Conservation (phyloP, 441 rosid species). For the Bruguiera hainesii region DNA sequence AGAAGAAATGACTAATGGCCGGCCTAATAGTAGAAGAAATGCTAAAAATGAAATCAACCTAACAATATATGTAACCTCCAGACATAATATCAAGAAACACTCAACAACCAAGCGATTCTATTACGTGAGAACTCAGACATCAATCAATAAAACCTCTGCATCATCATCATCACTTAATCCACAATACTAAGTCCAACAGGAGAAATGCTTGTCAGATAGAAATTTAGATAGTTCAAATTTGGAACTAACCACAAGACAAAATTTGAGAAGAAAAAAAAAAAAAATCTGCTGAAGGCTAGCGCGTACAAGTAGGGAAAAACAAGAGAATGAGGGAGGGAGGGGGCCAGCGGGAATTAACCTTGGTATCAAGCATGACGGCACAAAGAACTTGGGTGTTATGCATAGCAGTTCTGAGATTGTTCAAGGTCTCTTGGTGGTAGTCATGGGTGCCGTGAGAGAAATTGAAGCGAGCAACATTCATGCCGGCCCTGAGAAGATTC, state of each 20-base stretch:
- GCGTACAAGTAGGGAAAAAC: not conserved
- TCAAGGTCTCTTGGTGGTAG: constrained; percentile 75
- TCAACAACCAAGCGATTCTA: too few species aligned
- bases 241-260: too few species aligned
- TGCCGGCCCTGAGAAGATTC: constrained; percentile 81
- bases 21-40: too few species aligned
- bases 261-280: not conserved
- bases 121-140: too few species aligned
- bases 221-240: too few species aligned
- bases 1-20: too few species aligned
- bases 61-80: too few species aligned
- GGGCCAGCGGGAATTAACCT: constrained; percentile 33
- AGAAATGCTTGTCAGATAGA: not conserved
- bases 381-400: constrained; percentile 66
- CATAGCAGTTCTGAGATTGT: constrained; percentile 78
- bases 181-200: too few species aligned
- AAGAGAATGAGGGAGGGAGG: not conserved
- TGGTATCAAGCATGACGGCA: constrained; percentile 94
- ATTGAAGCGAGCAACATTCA: constrained; percentile 94
- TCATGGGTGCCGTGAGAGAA: constrained; percentile 91
- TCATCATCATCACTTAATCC: too few species aligned
- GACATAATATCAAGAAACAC: too few species aligned
- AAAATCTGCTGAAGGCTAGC: not conserved
- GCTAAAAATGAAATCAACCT: too few species aligned
- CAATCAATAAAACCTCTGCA: too few species aligned